Conservation (phyloP, 2,329 filamentous ascomycete genomes). For the Pseudogymnoascus pannorum region DNA sequence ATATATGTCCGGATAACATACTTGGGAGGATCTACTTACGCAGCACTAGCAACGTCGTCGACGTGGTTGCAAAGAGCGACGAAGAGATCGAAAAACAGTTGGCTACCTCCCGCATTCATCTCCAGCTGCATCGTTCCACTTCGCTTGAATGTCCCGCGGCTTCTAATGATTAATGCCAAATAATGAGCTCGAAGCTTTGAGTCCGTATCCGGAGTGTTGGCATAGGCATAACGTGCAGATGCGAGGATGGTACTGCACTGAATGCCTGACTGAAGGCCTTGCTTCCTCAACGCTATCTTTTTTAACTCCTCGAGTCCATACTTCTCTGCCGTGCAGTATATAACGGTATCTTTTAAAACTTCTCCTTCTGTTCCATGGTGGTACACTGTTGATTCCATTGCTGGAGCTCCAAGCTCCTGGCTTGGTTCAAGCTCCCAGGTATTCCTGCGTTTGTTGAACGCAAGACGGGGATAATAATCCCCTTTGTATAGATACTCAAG, state of each 20-base stretch:
- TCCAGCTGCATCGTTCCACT: slow-evolving; percentile 94
- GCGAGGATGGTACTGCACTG: slow-evolving; percentile 78
- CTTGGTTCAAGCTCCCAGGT: slow-evolving; percentile 68
- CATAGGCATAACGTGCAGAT: slow-evolving; percentile 84
- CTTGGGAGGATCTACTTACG: slow-evolving; percentile 38
- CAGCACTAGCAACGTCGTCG: slow-evolving; percentile 54
- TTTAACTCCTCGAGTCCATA: slow-evolving; percentile 81
- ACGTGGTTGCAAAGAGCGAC: slow-evolving; percentile 90
- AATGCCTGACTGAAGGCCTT: slow-evolving; percentile 76
- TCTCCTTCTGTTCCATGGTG: slow-evolving; percentile 45
- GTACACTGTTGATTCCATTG: slow-evolving; percentile 59
- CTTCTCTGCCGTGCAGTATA: slow-evolving; percentile 82
- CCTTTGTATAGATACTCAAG: slow-evolving; percentile 92
- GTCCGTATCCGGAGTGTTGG: slow-evolving; percentile 80
- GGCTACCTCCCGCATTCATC: slow-evolving; percentile 77
- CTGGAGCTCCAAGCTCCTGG: slow-evolving; percentile 25
- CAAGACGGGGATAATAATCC: slow-evolving; percentile 78
- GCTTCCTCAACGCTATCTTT: slow-evolving; percentile 76
- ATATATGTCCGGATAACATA: background rate
- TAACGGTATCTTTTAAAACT: slow-evolving; percentile 79
- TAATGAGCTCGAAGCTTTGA: slow-evolving; percentile 89
- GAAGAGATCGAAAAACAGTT: slow-evolving; percentile 88
- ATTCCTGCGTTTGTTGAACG: slow-evolving; percentile 74
- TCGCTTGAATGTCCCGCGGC: slow-evolving; percentile 79
- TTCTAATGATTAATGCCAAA: slow-evolving; percentile 84